Evolutionary conservation across 257 asterid species (phyloP).

Genomic region (Solanum peruvianum): DNA sequence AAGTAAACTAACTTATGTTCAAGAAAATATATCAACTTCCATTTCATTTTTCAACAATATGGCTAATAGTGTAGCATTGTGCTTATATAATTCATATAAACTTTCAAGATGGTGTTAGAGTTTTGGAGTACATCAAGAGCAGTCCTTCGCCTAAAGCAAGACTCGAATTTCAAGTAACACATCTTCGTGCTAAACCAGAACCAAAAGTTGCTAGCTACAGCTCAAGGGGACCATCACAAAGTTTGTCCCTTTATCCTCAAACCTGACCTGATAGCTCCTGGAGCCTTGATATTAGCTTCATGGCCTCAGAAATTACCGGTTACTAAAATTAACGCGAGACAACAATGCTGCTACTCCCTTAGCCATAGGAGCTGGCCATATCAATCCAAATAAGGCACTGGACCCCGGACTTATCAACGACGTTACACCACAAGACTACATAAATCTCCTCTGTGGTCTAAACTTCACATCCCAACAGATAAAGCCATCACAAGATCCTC

Average conservation of each 20-base stretch:
- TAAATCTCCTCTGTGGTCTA: background rate
- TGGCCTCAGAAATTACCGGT: slow-evolving; percentile 30
- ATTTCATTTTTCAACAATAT: slow-evolving; percentile 13
- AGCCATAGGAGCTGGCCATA: background rate
- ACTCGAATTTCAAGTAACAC: slow-evolving; percentile 32
- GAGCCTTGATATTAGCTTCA: slow-evolving; percentile 43
- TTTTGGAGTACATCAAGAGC: slow-evolving; percentile 30
- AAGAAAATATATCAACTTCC: background rate
- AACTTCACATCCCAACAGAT: background rate
- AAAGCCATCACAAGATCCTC: background rate
- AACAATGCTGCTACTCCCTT: background rate
- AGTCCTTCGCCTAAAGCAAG: slow-evolving; percentile 24
- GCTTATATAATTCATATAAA: slow-evolving; percentile 46
- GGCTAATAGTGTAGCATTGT: slow-evolving; percentile 13
- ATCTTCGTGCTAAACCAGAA: slow-evolving; percentile 30
- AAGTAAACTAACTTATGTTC: background rate
- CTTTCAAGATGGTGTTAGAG: slow-evolving; percentile 22
- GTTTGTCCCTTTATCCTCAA: slow-evolving; percentile 48
- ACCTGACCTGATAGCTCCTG: slow-evolving; percentile 68
- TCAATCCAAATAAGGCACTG: background rate
- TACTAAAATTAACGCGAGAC: background rate
- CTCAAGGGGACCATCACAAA: slow-evolving; percentile 64
- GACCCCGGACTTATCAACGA: background rate
- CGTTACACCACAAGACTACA: background rate
- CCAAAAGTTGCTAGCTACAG: slow-evolving; percentile 54